Evolutionary conservation across 768 basidiomycete species (phyloP).

Genomic region (Leccinum obscurum): DNA sequence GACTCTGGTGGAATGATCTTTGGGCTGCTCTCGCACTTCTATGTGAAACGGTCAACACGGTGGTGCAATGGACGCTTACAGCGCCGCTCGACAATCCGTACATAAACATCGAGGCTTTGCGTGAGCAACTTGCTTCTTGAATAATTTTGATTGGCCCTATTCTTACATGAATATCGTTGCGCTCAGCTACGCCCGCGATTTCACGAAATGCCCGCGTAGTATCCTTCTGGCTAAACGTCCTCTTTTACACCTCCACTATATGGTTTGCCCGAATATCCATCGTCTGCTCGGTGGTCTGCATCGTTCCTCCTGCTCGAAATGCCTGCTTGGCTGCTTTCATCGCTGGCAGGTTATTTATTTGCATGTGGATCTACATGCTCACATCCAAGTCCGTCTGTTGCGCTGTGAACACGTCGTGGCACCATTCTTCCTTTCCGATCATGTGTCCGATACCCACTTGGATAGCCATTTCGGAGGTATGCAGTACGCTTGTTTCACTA

Average conservation of each 20-base stretch:
- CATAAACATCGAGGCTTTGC: conserved; percentile 5
- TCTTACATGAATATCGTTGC: conserved; percentile 20
- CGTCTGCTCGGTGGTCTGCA: conserved; percentile 23
- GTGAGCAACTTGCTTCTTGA: conserved; percentile 12
- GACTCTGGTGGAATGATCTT: conserved; percentile 33
- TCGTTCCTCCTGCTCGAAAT: conserved; percentile 19
- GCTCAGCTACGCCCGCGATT: conserved; percentile 19
- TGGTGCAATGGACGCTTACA: conserved; percentile 12
- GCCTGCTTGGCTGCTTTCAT: neutral
- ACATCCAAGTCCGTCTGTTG: conserved; percentile 37
- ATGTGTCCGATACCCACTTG: conserved; percentile 46
- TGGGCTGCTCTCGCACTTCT: conserved; percentile 22
- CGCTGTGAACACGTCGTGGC: conserved; percentile 43
- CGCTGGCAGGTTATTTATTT: conserved; percentile 8
- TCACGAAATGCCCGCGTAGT: conserved; percentile 18
- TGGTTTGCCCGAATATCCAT: conserved; percentile 32
- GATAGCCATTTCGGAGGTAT: conserved; percentile 52
- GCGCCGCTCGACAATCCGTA: conserved; percentile 30
- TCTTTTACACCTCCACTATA: conserved; percentile 26
- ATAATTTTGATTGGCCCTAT: neutral
- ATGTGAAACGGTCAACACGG: conserved; percentile 11
- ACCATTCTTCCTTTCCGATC: conserved; percentile 28
- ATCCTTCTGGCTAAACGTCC: conserved; percentile 21
- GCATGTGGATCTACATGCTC: conserved; percentile 23
- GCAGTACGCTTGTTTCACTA: conserved; percentile 39